These are phyloP conservation scores for Podospora australis DNA, from an alignment of 495 filamentous ascomycete genomes.

Conservation along the genomic window DNA sequence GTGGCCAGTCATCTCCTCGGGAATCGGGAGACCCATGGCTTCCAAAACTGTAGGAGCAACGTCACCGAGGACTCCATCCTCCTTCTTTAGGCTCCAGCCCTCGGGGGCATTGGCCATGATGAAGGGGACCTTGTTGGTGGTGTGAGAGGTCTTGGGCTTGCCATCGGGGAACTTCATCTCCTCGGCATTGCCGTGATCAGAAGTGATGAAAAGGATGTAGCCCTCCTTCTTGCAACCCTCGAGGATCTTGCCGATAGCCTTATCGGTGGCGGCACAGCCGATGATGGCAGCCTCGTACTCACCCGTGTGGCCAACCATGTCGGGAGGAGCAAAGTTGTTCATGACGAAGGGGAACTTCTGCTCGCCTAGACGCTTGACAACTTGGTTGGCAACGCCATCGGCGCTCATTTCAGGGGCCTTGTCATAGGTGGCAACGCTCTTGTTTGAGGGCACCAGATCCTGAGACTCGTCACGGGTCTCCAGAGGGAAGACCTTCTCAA, in stretches of 20 bases:
- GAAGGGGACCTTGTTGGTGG: conserved; percentile 94
- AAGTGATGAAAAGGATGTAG: conserved; percentile 88
- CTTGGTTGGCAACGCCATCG: conserved; percentile 76
- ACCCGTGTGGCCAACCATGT: conserved; percentile 99
- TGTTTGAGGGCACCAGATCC: conserved; percentile 56
- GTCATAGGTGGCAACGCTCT: conserved; percentile 90
- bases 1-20: conserved; percentile 83
- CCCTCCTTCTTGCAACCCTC: conserved; percentile 88
- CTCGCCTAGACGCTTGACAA: conserved; percentile 73
- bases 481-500: conserved; percentile 90
- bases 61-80: conserved; percentile 80
- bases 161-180: conserved; percentile 96
- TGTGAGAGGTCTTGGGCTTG: conserved; percentile 96
- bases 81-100: conserved; percentile 81
- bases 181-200: conserved; percentile 97
- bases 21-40: conserved; percentile 83
- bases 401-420: conserved; percentile 95
- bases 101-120: conserved; percentile 94
- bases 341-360: conserved; percentile 88
- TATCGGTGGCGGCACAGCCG: conserved; percentile 78
- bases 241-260: conserved; percentile 84
- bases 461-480: conserved; percentile 66
- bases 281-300: conserved; percentile 94
- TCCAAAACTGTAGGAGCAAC: conserved; percentile 89
- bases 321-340: conserved; percentile 99